Base-by-base conservation (phyloP, 768 basidiomycete genomes). In the Astraeus odoratus region DNA sequence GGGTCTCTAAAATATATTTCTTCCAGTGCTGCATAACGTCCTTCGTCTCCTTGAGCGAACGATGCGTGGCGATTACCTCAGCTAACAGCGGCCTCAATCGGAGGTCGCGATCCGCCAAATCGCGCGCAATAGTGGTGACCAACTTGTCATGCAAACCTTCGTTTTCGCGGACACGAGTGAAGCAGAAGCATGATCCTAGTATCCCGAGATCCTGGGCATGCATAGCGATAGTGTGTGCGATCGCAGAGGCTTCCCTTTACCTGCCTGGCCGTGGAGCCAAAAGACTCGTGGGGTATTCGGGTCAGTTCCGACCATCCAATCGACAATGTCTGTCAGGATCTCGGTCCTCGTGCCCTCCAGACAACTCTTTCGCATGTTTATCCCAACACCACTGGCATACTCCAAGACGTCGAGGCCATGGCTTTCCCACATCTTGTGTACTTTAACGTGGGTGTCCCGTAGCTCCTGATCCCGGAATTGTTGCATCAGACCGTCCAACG, bases 201-300 rank as follows among this genome's bases (percentile, higher is more conserved):
- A 22, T 22, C 15, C 34, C 43, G 33, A 36, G 1, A 2, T 13
- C 8, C 12, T 15, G 16, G 8, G 36, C 5, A 22, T 9, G 26
- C 5, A 8, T 19, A 0, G 43, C 43, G 8, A 46, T 46, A 1
- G 44, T 46, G 20, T 46, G 44, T 13, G 44, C 38, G 18, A 46
- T 41, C 9, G 34, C 43, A 16, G 43, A 36, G n/a, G n/a, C 24
- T 44, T 44, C 5, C 37, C 37, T n/a, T 23, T 39, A 1, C 37
- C 23, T 4, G 23, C 37, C 37, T 39, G 37, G 12, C 37, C 37
- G 13, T 39, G 37, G 16, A 39, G 37, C 37, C 37, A 39, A 3
- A 39, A 39, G 15, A 43, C 15, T 12, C 30, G 25, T 33, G 30
- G 42, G 13, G 24, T 20, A 12, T 24, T 18, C 3, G 15, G 13